These are phyloP conservation scores for Nyssa sinensis DNA, from an alignment of 148 eudicot species.

Conservation along the genomic window DNA sequence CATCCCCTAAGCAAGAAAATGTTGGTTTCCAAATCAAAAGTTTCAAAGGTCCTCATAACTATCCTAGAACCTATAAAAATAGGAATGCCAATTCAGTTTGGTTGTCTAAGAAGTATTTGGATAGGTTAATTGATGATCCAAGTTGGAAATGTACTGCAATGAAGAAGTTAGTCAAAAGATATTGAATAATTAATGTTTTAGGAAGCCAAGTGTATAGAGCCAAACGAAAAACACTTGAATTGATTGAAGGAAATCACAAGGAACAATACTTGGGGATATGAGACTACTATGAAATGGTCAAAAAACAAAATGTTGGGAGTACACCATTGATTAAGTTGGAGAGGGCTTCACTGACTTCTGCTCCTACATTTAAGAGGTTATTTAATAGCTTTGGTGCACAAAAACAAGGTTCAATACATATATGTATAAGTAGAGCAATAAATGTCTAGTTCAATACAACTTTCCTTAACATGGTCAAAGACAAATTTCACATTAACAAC, in stretches of 20 bases:
- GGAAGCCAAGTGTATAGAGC: background rate
- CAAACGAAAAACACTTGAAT: background rate
- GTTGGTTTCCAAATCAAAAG: slow-evolving; percentile 1
- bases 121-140: background rate
- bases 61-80: background rate
- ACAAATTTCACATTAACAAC: too few relatives aligned
- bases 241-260: background rate
- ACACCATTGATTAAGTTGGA: too few relatives aligned
- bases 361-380: too few relatives aligned
- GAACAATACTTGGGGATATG: background rate
- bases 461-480: too few relatives aligned
- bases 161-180: background rate
- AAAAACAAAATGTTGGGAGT: too few relatives aligned
- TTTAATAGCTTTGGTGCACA: too few relatives aligned
- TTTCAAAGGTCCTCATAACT: background rate
- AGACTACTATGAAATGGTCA: background rate
- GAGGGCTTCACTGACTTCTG: too few relatives aligned
- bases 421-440: too few relatives aligned
- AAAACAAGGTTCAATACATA: too few relatives aligned
- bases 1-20: too few relatives aligned
- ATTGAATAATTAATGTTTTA: background rate
- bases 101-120: background rate
- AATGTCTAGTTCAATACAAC: too few relatives aligned
- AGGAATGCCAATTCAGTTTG: background rate
- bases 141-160: background rate